Evolutionary conservation across 176 grass and related monocot species (phyloP).

Genomic region (Themeda triandra): DNA sequence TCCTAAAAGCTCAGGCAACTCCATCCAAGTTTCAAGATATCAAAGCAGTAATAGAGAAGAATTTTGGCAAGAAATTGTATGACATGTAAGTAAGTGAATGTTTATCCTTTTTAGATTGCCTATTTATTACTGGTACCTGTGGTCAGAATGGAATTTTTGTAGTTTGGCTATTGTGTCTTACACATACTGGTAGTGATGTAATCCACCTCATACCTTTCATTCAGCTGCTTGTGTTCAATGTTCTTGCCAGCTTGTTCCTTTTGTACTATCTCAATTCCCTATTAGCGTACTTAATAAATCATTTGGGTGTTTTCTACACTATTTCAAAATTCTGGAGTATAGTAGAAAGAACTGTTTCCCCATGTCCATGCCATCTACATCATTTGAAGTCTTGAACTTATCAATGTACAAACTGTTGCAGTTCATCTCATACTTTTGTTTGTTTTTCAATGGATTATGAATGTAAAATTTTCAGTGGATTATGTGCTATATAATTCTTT

Average conservation of each 20-base stretch:
- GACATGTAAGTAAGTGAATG: conserved; percentile 53
- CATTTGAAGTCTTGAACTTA: not conserved
- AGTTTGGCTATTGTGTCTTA: not conserved
- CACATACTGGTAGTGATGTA: not conserved
- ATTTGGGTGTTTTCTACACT: not conserved
- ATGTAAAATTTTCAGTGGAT: too few relatives aligned
- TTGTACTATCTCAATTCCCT: not conserved
- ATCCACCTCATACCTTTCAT: conserved; percentile 1
- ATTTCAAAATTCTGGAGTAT: not conserved
- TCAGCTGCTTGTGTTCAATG: not conserved
- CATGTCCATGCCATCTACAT: conserved; percentile 1
- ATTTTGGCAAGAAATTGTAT: conserved; percentile 68
- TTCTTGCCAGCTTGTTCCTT: conserved; percentile 6
- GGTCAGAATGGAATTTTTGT: not conserved
- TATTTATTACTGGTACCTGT: not conserved
- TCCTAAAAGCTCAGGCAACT: conserved; percentile 53
- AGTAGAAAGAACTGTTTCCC: not conserved
- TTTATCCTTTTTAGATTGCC: not conserved
- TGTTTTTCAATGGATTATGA: conserved; percentile 8
- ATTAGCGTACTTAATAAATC: not conserved
- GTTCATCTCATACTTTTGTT: conserved; percentile 6
- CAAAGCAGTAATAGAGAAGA: conserved; percentile 64
- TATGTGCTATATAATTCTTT: conserved; percentile 13
- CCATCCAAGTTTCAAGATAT: conserved; percentile 76
- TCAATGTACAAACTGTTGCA: not conserved